Evolutionary conservation across 1,284 basidiomycete species (phyloP), one percentile per base, ranked within the genome.

Genomic region (Peniophora sp.): DNA sequence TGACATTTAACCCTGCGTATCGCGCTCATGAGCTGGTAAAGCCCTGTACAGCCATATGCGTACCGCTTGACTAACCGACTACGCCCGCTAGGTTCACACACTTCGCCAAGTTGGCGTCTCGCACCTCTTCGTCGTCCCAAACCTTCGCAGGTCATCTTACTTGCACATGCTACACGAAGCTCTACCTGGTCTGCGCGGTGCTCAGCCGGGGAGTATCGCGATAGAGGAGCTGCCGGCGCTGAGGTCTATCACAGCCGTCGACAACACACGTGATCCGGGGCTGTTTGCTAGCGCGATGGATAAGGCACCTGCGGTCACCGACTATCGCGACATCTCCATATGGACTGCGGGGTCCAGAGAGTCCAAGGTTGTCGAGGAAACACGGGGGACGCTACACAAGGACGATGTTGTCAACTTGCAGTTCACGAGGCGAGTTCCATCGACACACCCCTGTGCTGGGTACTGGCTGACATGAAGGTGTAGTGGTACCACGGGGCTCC

Each of bases 1-100:
- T 88, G 11, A 91, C 88, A 2, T 71, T 92, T 44, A 92, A 92
- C 58, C 90, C 89, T 6, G 86, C 90, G 0, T 92, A 91, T 62
- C 78, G 82, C 24, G 62, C 82, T 2, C 71, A 77, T 39, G 90
- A 92, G 62, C 73, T 92, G 47, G 85, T 85, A 56, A 54, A n/a
- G n/a, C n/a, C n/a, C n/a, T 75, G 70, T 1, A 20, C 20, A 20
- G 6, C 35, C 24, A 22, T 20, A 11, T 41, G 10, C 17, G 36
- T 14, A 27, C 43, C 14, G n/a, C 48, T 12, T 41, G 10, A 22
- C n/a, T 35, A 34, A 32, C 27, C 27, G 27, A 32, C 6, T 3
- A 15, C 24, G 35, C 18, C 34, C 23, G 23, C 10, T 49, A 89
- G 86, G 71, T 81, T 12, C 68, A 66, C 24, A 76, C 83, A 0